Percentiles rank a stretch among this genome's conserved stretches.
Evolutionary conservation across 148 eudicot species (phyloP).

Genomic region (Chenopodium quinoa): DNA sequence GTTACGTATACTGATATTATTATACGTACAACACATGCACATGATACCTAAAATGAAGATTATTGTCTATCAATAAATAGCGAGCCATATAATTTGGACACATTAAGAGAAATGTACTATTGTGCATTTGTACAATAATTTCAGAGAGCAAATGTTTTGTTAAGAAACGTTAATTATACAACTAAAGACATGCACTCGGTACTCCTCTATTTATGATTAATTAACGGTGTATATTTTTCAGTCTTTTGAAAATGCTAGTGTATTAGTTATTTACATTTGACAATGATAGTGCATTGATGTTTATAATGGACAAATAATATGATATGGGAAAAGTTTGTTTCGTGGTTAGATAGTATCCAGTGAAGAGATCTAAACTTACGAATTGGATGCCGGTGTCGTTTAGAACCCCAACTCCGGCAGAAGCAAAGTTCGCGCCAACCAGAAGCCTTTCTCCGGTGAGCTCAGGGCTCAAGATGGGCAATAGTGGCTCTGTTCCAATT

Average conservation of each 20-base stretch:
- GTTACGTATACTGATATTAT: neutral
- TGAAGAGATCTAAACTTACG: constrained; percentile 31
- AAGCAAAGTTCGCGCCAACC: constrained; percentile 76
- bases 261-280: too few species aligned
- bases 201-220: too few species aligned
- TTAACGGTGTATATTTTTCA: too few species aligned
- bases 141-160: neutral
- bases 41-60: neutral
- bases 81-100: neutral
- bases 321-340: too few species aligned
- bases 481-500: constrained; percentile 47
- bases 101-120: neutral
- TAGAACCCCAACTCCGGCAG: constrained; percentile 72
- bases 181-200: too few species aligned
- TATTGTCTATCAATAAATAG: neutral
- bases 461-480: constrained; percentile 52
- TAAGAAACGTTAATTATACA: neutral
- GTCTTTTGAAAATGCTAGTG: too few species aligned
- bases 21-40: constrained; percentile 12
- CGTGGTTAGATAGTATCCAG: too few species aligned
- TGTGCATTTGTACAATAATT: neutral
- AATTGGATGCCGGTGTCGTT: constrained; percentile 77
- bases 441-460: constrained; percentile 53
- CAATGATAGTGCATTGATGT: too few species aligned
- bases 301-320: too few species aligned